These are phyloP conservation scores for Glaciozyma martinii DNA, from an alignment of 768 basidiomycete genomes.

Conservation along the genomic window DNA sequence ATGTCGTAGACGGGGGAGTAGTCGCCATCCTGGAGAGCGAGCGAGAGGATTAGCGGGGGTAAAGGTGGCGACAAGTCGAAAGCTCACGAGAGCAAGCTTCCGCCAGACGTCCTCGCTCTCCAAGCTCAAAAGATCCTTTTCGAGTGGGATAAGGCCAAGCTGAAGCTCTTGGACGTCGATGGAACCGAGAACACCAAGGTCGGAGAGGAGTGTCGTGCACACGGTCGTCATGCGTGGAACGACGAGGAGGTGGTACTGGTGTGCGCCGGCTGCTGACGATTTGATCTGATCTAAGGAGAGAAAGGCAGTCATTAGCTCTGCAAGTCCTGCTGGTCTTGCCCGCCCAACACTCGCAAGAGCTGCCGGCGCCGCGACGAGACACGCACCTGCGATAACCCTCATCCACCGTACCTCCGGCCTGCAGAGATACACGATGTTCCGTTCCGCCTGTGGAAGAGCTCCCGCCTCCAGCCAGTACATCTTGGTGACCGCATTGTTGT, in stretches of 20 bases:
- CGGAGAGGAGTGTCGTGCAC: constrained; percentile 76
- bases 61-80: too few species aligned
- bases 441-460: constrained; percentile 67
- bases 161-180: constrained; percentile 77
- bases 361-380: not conserved
- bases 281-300: constrained; percentile 74
- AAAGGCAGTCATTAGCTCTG: not conserved
- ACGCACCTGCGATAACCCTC: constrained; percentile 81
- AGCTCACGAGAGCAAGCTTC: constrained; percentile 74
- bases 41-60: too few species aligned
- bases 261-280: constrained; percentile 59
- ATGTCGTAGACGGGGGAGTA: constrained; percentile 83
- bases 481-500: constrained; percentile 95
- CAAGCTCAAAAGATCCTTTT: constrained; percentile 83
- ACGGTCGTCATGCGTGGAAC: constrained; percentile 81
- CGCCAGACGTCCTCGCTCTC: constrained; percentile 66
- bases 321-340: not conserved
- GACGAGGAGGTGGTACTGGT: constrained; percentile 76
- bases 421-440: constrained; percentile 87
- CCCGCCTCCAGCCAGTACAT: constrained; percentile 99
- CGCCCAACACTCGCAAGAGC: not conserved
- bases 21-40: constrained; percentile 65
- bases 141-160: constrained; percentile 86
- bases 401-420: constrained; percentile 74
- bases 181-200: constrained; percentile 97